Evolutionary conservation across 2,329 filamentous ascomycete genomes (phyloP).

Genomic region (Penicillium oxalicum): DNA sequence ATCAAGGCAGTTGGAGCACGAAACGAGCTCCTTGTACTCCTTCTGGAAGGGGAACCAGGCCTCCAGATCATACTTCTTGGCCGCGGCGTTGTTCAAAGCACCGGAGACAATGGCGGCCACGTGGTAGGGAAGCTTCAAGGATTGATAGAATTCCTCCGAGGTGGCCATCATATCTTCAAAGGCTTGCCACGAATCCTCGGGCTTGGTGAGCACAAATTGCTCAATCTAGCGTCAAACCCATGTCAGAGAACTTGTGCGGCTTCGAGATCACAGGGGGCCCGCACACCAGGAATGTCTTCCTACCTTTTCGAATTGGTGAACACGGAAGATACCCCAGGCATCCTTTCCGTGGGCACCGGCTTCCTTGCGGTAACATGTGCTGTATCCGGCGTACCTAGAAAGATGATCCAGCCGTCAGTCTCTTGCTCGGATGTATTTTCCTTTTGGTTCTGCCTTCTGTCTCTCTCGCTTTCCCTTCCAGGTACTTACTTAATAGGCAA

Average conservation of each 20-base stretch:
- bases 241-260: constrained; percentile 5
- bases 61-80: constrained; percentile 94
- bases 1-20: constrained; percentile 95
- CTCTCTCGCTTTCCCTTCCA: too few relatives aligned
- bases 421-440: background rate
- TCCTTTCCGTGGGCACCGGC: constrained; percentile 87
- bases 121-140: constrained; percentile 80
- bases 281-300: constrained; percentile 1
- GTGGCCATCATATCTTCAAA: constrained; percentile 89
- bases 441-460: too few relatives aligned
- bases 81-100: constrained; percentile 78
- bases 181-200: constrained; percentile 84
- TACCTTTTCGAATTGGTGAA: constrained; percentile 95
- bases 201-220: constrained; percentile 74
- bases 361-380: constrained; percentile 92
- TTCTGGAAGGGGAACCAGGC: constrained; percentile 95
- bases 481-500: constrained; percentile 71
- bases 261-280: too few relatives aligned
- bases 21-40: constrained; percentile 97
- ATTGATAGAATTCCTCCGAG: constrained; percentile 93
- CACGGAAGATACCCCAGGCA: constrained; percentile 96
- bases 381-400: constrained; percentile 70
- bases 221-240: constrained; percentile 50
- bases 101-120: constrained; percentile 95
- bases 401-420: constrained; percentile 6